Evolutionary conservation across 2,329 filamentous ascomycete species (phyloP), one percentile per base, ranked within the genome.

Genomic region (Paecilomyces dactylethromorphus): DNA sequence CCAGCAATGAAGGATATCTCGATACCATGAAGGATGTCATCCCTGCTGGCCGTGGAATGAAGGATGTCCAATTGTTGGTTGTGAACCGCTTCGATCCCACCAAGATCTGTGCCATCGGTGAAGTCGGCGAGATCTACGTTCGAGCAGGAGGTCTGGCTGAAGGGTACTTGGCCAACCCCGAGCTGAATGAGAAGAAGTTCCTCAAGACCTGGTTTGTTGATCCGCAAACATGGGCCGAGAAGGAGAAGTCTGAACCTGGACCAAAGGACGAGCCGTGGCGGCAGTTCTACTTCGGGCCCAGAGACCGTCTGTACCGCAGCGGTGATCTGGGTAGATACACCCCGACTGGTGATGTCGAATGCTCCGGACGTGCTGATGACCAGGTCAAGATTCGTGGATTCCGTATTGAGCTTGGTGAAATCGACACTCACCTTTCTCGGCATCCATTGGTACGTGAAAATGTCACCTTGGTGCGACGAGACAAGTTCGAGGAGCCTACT

Each of bases 321-420:
- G 94, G 93, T 26, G 93, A 97, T 71, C 78, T 99, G 3, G 93
- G 93, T 3, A 80, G 86, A 59, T 92, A 90, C 69, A 84, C 85
- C 56, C 79, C 82, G 1, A 81, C 85, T 52, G 91, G 90, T 35
- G 87, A 88, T 63, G 88, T 91, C 11, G 88, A 89, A 68, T 90
- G 87, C 69, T 87, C 89, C 10, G 93, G 93, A 22, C 83, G 94
- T 59, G 87, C 86, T 24, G 93, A 97, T 69, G 84, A 88, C 65
- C 93, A 97, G 71, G 90, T 97, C 78, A 99, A 97, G 80, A 93
- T 97, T 64, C 88, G 94, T 60, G 93, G 93, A 1, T 97, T 97
- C 81, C 84, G 93, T 61, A 96, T 99, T 65, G 94, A 99, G 76
- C 86, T 97, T 53, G 89, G 88, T 63, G 94, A 97, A 65, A 97